Base-by-base conservation (phyloP, 495 filamentous ascomycete genomes). In the Penicillium bialowiezense region DNA sequence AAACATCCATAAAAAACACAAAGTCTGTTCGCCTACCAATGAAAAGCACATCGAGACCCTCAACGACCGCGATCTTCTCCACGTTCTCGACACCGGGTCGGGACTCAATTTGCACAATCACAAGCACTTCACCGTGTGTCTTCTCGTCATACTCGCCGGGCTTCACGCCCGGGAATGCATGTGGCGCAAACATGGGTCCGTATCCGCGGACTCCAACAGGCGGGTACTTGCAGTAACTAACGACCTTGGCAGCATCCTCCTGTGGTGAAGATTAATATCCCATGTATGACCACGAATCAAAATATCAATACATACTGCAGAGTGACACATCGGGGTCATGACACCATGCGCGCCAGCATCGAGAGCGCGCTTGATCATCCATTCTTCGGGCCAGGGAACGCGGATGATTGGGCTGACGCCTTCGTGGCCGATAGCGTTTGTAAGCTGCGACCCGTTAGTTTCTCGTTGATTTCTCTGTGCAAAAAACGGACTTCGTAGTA, bases 281-380 rank as follows among this genome's bases (percentile, higher is more conserved):
- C 5, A 24, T 26, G 18, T 31, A n/a, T n/a, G n/a, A n/a, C n/a
- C n/a, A n/a, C n/a, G n/a, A n/a, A n/a, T n/a, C n/a, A n/a, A n/a
- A n/a, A n/a, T n/a, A n/a, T n/a, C n/a, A n/a, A n/a, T 12, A 61
- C 62, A n/a, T 51, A 69, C 67, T 41, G 50, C 64, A 13, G 58
- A 54, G 41, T 70, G 67, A 32, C 67, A 70, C 67, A 70, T 70
- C 0, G 70, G 70, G 2, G 67, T 66, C 68, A 73, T 65, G 36
- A 82, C 75, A 5, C 85, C 86, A 50, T 88, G 85, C 17, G 85
- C 84, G 18, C 85, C 86, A 14, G 80, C 69, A 63, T 89, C 85
- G 17, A 88, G 72, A 5, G 84, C 84, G 74, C 85, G 78, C 71
- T 88, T 90, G 41, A 90, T 79, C 81, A 90, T 86, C 78, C 76